Evolutionary conservation across 257 asterid genomes (phyloP), one percentile per base, ranked within the genome.

Genomic region (Perilla frutescens): DNA sequence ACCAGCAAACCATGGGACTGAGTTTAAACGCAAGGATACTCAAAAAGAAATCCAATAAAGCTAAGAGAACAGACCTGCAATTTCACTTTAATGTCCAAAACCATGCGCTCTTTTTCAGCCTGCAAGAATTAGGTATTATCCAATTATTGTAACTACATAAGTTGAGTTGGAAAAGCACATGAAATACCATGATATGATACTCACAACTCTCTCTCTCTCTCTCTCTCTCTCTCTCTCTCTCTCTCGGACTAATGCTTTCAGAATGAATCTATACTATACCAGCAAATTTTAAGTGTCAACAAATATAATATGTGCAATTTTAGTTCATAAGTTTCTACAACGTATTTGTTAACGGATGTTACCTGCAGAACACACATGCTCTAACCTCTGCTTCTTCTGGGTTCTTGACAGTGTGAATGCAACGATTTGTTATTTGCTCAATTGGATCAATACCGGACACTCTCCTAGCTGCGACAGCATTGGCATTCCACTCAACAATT

Each of bases 81-180:
- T 87, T 93, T 93, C 81, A 93, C 98, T 93, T 93, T 68, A 76
- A 91, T 93, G 83, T 91, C 98, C 81, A 91, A 83, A 76, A 93
- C 98, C 98, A 91, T 93, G 80, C 97, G 96, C 72, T 93, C 97
- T 51, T 97, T 85, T 86, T 93, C 98, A 67, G 96, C 98, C 98
- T 92, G 87, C 54, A 73, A 62, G 69, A 69, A 54, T 84, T 68
- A 74, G 10, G 67, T 29, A 49, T 57, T 72, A 57, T 55, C 68
- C 50, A 20, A 32, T 58, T 74, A 66, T 73, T 55, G 70, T 51
- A 69, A 73, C 37, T 41, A 66, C 4, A 53, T 32, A 72, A 55
- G 74, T 45, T 76, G 50, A 62, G 12, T 62, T 15, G 15, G 7
- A 3, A 31, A 73, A 73, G 72, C 72, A 74, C 58, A 70, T 67